Evolutionary conservation across 495 filamentous ascomycete genomes (phyloP), one percentile per base, ranked within the genome.

Genomic region (Penicillium lagena): DNA sequence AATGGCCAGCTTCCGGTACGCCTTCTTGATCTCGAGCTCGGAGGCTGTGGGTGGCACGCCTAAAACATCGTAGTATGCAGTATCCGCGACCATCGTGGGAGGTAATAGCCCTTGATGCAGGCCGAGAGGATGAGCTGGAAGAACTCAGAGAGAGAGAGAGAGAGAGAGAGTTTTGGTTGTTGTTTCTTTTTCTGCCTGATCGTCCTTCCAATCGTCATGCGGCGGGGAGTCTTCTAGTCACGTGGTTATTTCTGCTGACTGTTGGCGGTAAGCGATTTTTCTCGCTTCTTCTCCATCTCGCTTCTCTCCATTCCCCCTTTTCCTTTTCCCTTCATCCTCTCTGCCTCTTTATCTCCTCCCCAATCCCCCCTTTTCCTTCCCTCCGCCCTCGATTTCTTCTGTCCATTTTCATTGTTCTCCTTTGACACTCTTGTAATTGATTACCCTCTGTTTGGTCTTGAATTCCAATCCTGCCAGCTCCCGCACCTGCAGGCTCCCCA

Each of bases 21-120:
- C 93, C 68, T 97, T 97, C 74, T 99, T 99, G 69, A 99, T 96
- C 51, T 99, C 94, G 7, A 97, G 82, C 61, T 95, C 89, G 43
- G 89, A 85, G 12, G 93, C 94, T 9, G 82, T 88, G 35, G 90
- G 85, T 62, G 82, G 78, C 55, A 99, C 94, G 46, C 85, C 86
- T 11, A 99, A 76, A 54, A 78, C 81, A 64, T 98, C 94, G 67
- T 98, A 98, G 67, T 93, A 93, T 43, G 77, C 68, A 17, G 86
- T 90, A 56, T 93, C 87, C 42, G 82, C 87, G 47, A 91, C 87
- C 87, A 91, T 91, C 50, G 49, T 73, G 42, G 53, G 27, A 9
- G 37, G 12, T n/a, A 12, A 37, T 31, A 9, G 32, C 32, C 32
- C n/a, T 12, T 34, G 22, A 6, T 22, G 22, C 22, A 22, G 22